Conservation (phyloP, 1,284 basidiomycete genomes). For the Pseudozyma sp. region DNA sequence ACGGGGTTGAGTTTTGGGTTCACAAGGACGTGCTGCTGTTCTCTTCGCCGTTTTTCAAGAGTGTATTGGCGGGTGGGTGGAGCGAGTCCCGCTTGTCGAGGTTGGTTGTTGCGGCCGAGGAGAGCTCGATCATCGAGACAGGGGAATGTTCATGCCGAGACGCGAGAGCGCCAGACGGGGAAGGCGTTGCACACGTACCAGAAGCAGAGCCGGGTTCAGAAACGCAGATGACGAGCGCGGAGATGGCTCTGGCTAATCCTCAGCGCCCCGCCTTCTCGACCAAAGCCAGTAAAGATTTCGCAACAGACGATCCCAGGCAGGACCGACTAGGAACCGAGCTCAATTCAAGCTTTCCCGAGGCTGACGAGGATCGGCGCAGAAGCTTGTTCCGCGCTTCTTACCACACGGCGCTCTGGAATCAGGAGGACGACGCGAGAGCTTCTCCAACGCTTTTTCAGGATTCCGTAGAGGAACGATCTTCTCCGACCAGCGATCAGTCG, state of each 20-base stretch:
- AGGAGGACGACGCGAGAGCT: conserved; percentile 18
- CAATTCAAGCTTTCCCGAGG: neutral
- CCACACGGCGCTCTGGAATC: conserved; percentile 39
- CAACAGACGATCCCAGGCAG: neutral
- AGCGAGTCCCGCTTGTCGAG: conserved; percentile 34
- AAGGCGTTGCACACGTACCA: too few relatives aligned
- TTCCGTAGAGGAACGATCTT: neutral
- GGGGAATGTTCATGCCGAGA: too few relatives aligned
- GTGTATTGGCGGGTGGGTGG: conserved; percentile 48
- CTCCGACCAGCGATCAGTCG: neutral
- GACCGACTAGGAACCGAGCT: neutral
- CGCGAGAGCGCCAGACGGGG: too few relatives aligned
- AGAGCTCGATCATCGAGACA: neutral
- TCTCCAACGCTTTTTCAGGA: conserved; percentile 8
- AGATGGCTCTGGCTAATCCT: too few relatives aligned
- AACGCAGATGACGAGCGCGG: too few relatives aligned
- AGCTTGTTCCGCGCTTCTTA: conserved; percentile 38
- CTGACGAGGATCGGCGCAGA: neutral
- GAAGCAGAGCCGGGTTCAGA: too few relatives aligned
- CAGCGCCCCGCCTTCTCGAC: neutral
- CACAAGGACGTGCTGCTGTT: conserved; percentile 53
- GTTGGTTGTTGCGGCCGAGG: neutral
- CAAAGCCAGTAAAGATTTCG: neutral
- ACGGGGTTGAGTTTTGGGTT: conserved; percentile 52
- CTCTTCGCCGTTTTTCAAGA: conserved; percentile 51